Base-by-base conservation (phyloP, 2,329 filamentous ascomycete genomes). In the Mycosphaerella sp. region DNA sequence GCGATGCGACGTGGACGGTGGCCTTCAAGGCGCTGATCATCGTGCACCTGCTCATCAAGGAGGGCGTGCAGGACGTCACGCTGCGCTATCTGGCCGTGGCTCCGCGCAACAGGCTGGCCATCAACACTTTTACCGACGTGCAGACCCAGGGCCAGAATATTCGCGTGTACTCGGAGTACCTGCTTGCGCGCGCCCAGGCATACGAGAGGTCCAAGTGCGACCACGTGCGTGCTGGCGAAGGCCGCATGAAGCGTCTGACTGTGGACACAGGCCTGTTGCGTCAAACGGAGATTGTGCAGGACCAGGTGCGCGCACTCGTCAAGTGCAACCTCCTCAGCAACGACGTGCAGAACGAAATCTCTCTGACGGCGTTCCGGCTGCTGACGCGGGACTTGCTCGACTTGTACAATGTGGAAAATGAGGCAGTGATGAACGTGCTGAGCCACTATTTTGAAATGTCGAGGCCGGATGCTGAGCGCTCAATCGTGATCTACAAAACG, bases 391-490 rank as follows among this genome's bases (percentile, higher is more conserved):
- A 98, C 69, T 76, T 98, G 34, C 72, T 98, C 54, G 84, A 87
- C 12, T 75, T 98, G 49, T 98, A 95, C 73, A 89, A 95, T 64
- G 88, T 93, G 41, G 85, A 96, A 72, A 98, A 98, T 66, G 89
- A 96, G 71, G 93, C 88, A 43, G 87, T 95, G 66, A 98, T 98
- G 72, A 96, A 95, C 70, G 89, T 98, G 53, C 75, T 98, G 51
- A 89, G 91, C 62, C 88, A 94, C 70, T 98, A 97, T 70, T 98
- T 98, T 64, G 93, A 98, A 73, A 91, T 98, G 86, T 96, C 93
- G 44, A 88, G 87, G 64, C 79, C 87, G 21, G 93, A 98, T 70
- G 94, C 93, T 53, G 89, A 96, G 68, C 81, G 90, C 57, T 89
- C 93, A 51, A 82, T 98, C 72, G 79, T 83, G 54, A 91, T 98